Percentiles rank a stretch among this genome's conserved stretches.
Evolutionary conservation across 768 basidiomycete species (phyloP).

Genomic region (Russula dissimulans): DNA sequence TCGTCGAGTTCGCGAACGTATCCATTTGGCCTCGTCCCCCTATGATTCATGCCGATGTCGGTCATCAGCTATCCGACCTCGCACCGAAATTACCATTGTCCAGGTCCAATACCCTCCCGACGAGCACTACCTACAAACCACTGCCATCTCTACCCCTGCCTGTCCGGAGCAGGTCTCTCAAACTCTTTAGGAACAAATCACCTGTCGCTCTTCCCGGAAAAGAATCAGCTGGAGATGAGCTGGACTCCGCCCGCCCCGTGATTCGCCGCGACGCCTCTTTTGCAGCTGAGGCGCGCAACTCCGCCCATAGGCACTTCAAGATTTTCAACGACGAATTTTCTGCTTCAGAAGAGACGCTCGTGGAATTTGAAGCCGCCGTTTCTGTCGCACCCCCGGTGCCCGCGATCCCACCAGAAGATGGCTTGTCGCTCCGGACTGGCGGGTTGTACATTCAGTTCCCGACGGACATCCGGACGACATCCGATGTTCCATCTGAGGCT

Average conservation of each 20-base stretch:
- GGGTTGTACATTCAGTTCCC: constrained; percentile 19
- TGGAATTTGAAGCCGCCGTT: constrained; percentile 6
- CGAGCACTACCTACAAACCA: constrained; percentile 11
- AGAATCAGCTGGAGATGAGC: neutral
- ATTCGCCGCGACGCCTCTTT: constrained; percentile 7
- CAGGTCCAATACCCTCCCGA: constrained; percentile 17
- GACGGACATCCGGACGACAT: neutral
- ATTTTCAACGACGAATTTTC: constrained; percentile 13
- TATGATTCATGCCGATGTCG: neutral
- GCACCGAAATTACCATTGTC: neutral
- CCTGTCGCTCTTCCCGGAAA: neutral
- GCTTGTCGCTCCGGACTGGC: constrained; percentile 15
- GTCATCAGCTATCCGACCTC: neutral
- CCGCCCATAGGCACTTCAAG: constrained; percentile 15
- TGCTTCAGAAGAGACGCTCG: constrained; percentile 17
- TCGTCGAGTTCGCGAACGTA: constrained; percentile 30
- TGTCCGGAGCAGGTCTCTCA: constrained; percentile 17
- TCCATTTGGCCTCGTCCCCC: constrained; percentile 23
- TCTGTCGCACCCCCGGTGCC: neutral
- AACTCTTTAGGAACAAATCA: constrained; percentile 8
- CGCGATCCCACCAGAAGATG: constrained; percentile 3
- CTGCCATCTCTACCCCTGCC: constrained; percentile 13
- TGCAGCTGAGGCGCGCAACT: constrained; percentile 12
- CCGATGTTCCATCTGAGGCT: constrained; percentile 5
- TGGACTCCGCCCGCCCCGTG: neutral